A percentile compares a stretch with the other conserved stretches of the same genome.
Conservation (phyloP, 371 early-diverging fungal genomes). For the Dinochytrium kinnereticum region DNA sequence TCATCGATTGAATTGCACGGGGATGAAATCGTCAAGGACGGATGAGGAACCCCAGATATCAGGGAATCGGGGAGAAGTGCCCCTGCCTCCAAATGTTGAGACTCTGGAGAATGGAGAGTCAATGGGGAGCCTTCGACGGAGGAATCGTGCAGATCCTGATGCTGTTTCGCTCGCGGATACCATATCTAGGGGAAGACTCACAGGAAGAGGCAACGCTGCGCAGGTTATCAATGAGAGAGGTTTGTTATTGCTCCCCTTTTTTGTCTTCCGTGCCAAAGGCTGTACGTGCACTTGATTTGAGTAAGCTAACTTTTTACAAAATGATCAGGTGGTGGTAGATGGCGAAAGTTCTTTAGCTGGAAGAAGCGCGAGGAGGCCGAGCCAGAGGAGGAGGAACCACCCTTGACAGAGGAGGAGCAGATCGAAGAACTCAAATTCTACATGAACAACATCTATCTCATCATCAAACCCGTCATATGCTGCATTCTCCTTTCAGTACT, state of each 20-base stretch:
- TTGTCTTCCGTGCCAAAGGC: too few species aligned
- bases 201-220: constrained; percentile 27
- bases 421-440: constrained; percentile 72
- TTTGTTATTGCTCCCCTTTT: not conserved
- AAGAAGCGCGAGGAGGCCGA: not conserved
- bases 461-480: constrained; percentile 78
- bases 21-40: not conserved
- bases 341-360: not conserved
- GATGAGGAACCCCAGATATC: constrained; percentile 4
- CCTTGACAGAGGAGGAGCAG: constrained; percentile 43
- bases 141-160: not conserved
- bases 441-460: constrained; percentile 76
- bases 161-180: constrained; percentile 9
- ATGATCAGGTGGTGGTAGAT: not conserved
- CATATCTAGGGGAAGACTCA: not conserved
- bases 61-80: not conserved
- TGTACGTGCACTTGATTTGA: too few species aligned
- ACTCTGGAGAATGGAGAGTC: too few species aligned
- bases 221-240: constrained; percentile 32
- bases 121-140: constrained; percentile 8
- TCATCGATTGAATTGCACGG: constrained; percentile 43
- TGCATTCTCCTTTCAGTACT: constrained; percentile 79
- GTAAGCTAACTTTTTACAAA: too few species aligned
- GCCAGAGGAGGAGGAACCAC: constrained; percentile 21
- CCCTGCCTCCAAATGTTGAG: too few species aligned